A percentile compares a stretch with the other conserved stretches of the same genome.
Evolutionary conservation across 345 rosid species (phyloP).

Genomic region (Brassica nigra): DNA sequence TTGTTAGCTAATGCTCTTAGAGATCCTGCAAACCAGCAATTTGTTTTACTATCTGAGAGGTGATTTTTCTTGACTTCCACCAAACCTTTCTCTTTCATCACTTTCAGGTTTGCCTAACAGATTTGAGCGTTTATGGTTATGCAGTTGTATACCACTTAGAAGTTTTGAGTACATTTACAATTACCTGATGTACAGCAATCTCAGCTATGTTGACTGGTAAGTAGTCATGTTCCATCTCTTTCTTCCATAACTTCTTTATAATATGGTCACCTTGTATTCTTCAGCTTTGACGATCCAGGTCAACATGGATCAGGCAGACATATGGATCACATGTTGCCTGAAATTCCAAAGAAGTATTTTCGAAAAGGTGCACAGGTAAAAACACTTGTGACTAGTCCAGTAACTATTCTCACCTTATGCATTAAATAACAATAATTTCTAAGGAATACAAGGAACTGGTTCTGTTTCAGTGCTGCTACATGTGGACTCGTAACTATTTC

Average conservation of each 20-base stretch:
- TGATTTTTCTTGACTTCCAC: conserved; percentile 43
- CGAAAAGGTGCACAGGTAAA: conserved; percentile 98
- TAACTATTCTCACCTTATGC: not conserved
- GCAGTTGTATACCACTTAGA: not conserved
- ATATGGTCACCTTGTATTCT: conserved; percentile 14
- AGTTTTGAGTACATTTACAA: conserved; percentile 78
- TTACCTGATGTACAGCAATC: conserved; percentile 83
- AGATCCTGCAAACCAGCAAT: not conserved
- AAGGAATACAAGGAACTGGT: not conserved
- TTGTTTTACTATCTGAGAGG: not conserved
- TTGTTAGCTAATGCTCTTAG: conserved; percentile 1
- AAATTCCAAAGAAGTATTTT: conserved; percentile 75
- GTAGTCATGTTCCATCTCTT: not conserved
- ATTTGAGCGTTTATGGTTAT: not conserved
- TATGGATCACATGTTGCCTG: conserved; percentile 91
- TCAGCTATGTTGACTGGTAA: conserved; percentile 93
- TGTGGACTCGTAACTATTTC: not conserved
- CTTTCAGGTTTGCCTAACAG: not conserved
- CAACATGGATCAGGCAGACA: conserved; percentile 96
- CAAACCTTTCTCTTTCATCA: not conserved
- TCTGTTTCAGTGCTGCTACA: conserved; percentile 15
- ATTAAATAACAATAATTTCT: not conserved
- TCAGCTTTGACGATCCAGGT: conserved; percentile 94
- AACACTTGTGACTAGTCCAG: not conserved
- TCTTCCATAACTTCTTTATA: conserved; percentile 4